Conservation (phyloP, 495 filamentous ascomycete species). For the Aspergillus conjunctus region DNA sequence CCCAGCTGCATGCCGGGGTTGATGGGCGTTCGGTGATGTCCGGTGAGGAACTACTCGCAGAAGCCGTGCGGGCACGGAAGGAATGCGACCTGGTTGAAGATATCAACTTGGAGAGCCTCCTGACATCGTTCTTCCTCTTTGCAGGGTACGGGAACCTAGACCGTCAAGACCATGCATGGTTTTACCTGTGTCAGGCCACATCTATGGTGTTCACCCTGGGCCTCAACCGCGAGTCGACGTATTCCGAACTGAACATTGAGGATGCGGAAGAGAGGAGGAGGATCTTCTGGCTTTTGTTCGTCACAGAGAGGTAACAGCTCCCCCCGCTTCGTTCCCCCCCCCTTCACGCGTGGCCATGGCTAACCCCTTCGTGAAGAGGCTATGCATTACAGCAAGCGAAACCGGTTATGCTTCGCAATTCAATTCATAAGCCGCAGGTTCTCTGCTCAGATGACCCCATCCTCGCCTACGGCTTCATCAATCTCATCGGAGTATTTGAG, state of each 20-base stretch:
- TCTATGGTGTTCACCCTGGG: constrained; percentile 61
- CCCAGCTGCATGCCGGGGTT: constrained; percentile 52
- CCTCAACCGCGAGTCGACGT: constrained; percentile 59
- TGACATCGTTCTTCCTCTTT: constrained; percentile 81
- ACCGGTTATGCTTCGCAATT: constrained; percentile 55
- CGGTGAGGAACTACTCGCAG: constrained; percentile 63
- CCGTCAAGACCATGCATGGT: constrained; percentile 57
- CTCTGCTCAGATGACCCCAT: constrained; percentile 51
- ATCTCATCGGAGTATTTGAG: constrained; percentile 56
- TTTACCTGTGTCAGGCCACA: constrained; percentile 64
- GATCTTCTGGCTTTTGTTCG: constrained; percentile 66
- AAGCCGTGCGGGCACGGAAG: constrained; percentile 73
- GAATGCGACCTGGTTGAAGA: constrained; percentile 72
- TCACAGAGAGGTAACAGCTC: constrained; percentile 54
- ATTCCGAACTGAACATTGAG: constrained; percentile 42
- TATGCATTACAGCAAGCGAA: constrained; percentile 57
- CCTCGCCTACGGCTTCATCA: constrained; percentile 53
- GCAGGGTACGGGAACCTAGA: constrained; percentile 71
- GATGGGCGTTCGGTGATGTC: constrained; percentile 50
- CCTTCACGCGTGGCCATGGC: no score
- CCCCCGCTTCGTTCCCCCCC: no score
- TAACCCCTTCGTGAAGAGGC: constrained; percentile 29
- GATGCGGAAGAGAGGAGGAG: constrained; percentile 57
- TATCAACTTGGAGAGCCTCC: constrained; percentile 61
- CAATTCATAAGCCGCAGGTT: constrained; percentile 50